A percentile compares a stretch with the other conserved stretches of the same genome.
Conservation (phyloP, 768 basidiomycete species). For the Infundibulicybe gibba region DNA sequence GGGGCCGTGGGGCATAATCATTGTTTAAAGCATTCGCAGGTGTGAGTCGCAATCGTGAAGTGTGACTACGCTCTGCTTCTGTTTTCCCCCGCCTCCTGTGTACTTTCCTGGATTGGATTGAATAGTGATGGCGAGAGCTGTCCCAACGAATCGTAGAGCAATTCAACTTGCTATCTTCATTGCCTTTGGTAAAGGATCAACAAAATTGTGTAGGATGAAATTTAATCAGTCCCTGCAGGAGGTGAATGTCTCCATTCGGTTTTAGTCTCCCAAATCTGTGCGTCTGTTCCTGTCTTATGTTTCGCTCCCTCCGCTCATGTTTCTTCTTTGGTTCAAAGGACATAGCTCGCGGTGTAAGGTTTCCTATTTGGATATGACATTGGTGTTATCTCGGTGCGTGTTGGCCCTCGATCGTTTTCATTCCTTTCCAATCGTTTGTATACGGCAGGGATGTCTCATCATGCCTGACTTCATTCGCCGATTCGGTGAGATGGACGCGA, state of each 20-base stretch:
- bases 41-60: background rate
- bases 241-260: constrained; percentile 8
- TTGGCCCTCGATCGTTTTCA: background rate
- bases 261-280: background rate
- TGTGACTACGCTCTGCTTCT: constrained; percentile 16
- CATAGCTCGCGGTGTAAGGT: constrained; percentile 24
- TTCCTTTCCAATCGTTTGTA: constrained; percentile 1
- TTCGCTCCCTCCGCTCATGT: background rate
- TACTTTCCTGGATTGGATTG: background rate
- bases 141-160: constrained; percentile 61
- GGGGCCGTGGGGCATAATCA: background rate
- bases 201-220: constrained; percentile 1
- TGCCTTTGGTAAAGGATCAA: constrained; percentile 57
- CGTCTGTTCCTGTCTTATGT: background rate
- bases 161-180: constrained; percentile 67
- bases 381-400: constrained; percentile 66
- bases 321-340: background rate
- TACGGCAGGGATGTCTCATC: constrained; percentile 66
- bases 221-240: constrained; percentile 6
- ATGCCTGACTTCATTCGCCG: constrained; percentile 74
- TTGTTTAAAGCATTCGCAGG: constrained; percentile 9
- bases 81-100: constrained; percentile 11
- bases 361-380: constrained; percentile 77
- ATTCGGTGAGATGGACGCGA: constrained; percentile 50
- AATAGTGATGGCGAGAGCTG: constrained; percentile 30